Evolutionary conservation across 2,329 filamentous ascomycete species (phyloP), one percentile per base, ranked within the genome.

Genomic region (Purpureocillium lavendulum): DNA sequence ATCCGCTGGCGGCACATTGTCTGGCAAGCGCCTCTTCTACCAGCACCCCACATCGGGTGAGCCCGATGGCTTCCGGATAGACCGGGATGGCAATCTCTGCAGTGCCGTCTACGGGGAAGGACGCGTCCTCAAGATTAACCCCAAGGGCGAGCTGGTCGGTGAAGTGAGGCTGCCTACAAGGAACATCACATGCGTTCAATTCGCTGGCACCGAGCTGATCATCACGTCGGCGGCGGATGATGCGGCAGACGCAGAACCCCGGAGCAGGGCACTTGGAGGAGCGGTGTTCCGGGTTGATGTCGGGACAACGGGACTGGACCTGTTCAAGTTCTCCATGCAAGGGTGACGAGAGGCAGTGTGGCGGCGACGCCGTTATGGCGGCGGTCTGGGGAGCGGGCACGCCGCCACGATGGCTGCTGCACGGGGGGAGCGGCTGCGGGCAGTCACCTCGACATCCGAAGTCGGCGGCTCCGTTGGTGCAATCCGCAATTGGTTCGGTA

Each of bases 41-140:
- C 67, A 73, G 41, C 78, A 88, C 55, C 70, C 75, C 4, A 75
- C 75, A 1, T 59, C 72, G 18, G 81, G 82, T 35, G 76, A 78
- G 45, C 87, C 87, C 1, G 89, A 96, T 60, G 89, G 89, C 2
- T 89, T 90, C 62, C 81, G 82, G 45, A 75, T 94, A 53, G 89
- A 96, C 55, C 75, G 73, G 33, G 78, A 94, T 40, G 88, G 87
- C n/a, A 82, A 84, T 64, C 71, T 95, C 53, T 96, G 90, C 89
- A 81, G 84, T 45, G 85, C 87, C 7, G 70, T 92, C n/a, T 92
- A 87, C 56, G 87, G 87, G 39, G 84, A 83, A 45, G 69, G 75
- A 43, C 75, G 78, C 44, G 85, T 95, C 17, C 65, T 94, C 48
- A 78, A 84, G 57, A 82, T 95, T 53, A 77, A 74, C 35, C 76